Base-by-base conservation (phyloP, 208 protist species). In the Leptomonas seymouri region DNA sequence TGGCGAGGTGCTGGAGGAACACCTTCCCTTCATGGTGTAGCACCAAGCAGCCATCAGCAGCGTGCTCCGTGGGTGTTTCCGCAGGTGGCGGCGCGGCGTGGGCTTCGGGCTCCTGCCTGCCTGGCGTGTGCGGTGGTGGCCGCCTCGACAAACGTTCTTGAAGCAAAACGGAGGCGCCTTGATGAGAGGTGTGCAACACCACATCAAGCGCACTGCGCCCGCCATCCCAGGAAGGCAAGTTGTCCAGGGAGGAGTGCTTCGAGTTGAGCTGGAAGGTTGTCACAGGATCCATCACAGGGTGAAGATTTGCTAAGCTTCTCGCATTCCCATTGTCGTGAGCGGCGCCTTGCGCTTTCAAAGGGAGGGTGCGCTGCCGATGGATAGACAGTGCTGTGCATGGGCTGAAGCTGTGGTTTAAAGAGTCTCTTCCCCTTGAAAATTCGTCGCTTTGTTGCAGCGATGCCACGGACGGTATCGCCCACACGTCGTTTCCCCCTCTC, bases 1-100 rank as follows among this genome's bases (percentile, higher is more conserved):
- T 54, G n/a, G 71, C 60, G 12, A 80, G 63, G 42, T 54, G 66
- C 23, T 45, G 66, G 18, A 74, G 63, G 23, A 65, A 67, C 21
- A 30, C 20, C n/a, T 58, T 61, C 15, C 44, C 45, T 23, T 27
- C 56, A 42, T 44, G 15, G 28, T 34, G 8, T 8, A 25, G 48
- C 58, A 69, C 5, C 27, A 64, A 16, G 42, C 30, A 27, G 9
- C n/a, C 39, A 0, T 1, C 54, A 2, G 34, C 30, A 41, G 20
- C 49, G 11, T 28, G 28, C 31, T 44, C 27, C 45, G 36, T 18
- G 8, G 30, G 11, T 21, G 36, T 39, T 34, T 25, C 11, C 20
- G 44, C 44, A 48, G 44, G 44, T 16, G 44, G 3, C 11, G 44
- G 3, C 16, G 16, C 44, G 41, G 14, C 8, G 16, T 30, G 11